A percentile compares a stretch with the other conserved stretches of the same genome.
Conservation (phyloP, 805 yeast species). For the Ogataea chonburiensis region DNA sequence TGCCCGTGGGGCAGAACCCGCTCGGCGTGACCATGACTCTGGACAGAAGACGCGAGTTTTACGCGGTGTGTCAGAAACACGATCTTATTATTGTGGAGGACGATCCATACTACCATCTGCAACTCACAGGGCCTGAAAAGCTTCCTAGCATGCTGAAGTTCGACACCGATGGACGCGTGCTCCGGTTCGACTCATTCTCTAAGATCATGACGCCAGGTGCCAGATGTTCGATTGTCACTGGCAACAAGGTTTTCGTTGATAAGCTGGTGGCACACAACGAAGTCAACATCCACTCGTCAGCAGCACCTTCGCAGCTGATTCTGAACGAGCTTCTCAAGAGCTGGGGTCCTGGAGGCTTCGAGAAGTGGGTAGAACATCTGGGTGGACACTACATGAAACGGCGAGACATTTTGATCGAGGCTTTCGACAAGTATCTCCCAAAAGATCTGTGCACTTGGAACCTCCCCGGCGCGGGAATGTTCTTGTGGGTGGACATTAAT, state of each 20-base stretch:
- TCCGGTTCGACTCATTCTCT: conserved; percentile 76
- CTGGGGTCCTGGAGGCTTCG: conserved; percentile 63
- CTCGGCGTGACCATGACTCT: conserved; percentile 66
- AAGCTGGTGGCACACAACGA: conserved; percentile 59
- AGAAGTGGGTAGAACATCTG: conserved; percentile 67
- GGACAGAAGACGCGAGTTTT: conserved; percentile 57
- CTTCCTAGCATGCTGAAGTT: conserved; percentile 64
- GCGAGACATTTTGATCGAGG: conserved; percentile 56
- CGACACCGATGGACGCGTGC: conserved; percentile 75
- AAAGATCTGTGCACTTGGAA: conserved; percentile 41
- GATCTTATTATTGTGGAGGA: conserved; percentile 76
- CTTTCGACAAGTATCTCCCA: conserved; percentile 49
- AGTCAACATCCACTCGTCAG: conserved; percentile 68
- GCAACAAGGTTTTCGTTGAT: conserved; percentile 54
- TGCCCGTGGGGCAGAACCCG: conserved; percentile 85
- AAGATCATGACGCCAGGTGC: conserved; percentile 78
- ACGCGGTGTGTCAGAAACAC: conserved; percentile 61
- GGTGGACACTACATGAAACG: conserved; percentile 62
- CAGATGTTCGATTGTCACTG: conserved; percentile 72
- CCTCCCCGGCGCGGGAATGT: conserved; percentile 47
- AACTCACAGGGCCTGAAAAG: conserved; percentile 52
- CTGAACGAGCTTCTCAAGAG: conserved; percentile 55
- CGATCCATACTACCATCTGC: conserved; percentile 82
- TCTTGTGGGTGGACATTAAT: conserved; percentile 42
- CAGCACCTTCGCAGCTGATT: conserved; percentile 69